phyloP scores from a whole-genome alignment of 2,329 filamentous ascomycete genomes.

The Stenocarpella maydis region DNA sequence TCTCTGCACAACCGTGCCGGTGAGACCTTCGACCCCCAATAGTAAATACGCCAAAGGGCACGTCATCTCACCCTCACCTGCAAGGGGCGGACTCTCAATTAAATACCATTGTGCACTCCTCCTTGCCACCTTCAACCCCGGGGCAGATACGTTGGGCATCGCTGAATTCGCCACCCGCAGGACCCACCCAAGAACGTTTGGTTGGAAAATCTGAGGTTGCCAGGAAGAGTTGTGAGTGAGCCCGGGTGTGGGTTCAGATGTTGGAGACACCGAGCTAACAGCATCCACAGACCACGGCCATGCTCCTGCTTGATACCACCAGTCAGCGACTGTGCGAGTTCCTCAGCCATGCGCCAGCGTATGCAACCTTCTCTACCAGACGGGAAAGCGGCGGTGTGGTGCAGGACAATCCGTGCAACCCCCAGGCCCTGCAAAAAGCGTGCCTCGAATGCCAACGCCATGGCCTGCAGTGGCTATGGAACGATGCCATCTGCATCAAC shows the following conservation, averaged over 20 bases:
- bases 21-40: no score
- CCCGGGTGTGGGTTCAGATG: neutral
- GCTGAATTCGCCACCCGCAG: neutral
- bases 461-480: conserved; percentile 22
- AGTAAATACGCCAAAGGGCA: neutral
- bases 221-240: neutral
- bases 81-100: neutral
- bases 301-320: neutral
- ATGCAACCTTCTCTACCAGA: neutral
- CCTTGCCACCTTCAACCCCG: neutral
- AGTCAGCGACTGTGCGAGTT: neutral
- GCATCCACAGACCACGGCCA: neutral
- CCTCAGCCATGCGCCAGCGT: neutral
- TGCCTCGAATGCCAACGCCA: neutral
- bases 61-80: neutral
- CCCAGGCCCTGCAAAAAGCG: neutral
- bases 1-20: neutral
- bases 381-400: neutral
- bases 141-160: neutral
- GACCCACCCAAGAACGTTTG: neutral
- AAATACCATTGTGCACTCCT: neutral
- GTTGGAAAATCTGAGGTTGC: neutral
- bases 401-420: neutral
- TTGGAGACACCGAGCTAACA: neutral
- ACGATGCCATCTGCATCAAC: conserved; percentile 7